Percentiles rank a stretch among this genome's conserved stretches.
These are phyloP conservation scores for Tolypocladium ovalisporum DNA, from an alignment of 2,329 filamentous ascomycete genomes.

Conservation along the genomic window DNA sequence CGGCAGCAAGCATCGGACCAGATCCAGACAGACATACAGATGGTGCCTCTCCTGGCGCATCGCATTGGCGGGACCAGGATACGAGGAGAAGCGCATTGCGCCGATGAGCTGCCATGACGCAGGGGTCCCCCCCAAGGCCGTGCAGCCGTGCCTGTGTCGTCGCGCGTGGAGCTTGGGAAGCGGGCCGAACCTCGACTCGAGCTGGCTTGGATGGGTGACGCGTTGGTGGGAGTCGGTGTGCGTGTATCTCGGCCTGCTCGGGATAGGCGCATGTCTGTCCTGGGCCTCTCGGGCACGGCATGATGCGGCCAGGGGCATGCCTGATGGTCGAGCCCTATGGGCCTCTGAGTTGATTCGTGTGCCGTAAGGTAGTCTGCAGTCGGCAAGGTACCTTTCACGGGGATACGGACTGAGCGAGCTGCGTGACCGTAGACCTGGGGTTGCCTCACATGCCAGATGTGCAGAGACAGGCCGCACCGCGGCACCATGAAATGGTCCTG, in stretches of 20 bases:
- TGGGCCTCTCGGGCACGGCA: background rate
- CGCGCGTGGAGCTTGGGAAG: background rate
- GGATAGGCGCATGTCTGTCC: background rate
- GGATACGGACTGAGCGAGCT: background rate
- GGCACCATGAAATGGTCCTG: background rate
- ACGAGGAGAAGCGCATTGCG: background rate
- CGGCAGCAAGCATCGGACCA: background rate
- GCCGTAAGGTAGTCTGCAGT: background rate
- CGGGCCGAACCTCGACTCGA: background rate
- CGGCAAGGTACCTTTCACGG: no score
- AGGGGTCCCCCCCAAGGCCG: background rate
- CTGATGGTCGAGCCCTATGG: no score
- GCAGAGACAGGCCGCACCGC: background rate
- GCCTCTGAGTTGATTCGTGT: background rate
- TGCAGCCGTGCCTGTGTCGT: background rate
- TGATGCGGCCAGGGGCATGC: background rate
- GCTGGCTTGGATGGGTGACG: background rate
- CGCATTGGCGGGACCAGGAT: background rate
- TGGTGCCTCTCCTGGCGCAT: background rate
- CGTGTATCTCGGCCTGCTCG: background rate
- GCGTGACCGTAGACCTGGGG: background rate
- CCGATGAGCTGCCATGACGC: background rate
- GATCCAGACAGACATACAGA: background rate
- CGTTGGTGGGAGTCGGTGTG: background rate
- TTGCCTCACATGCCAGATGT: background rate